Percentiles rank a stretch among this genome's conserved stretches.
Evolutionary conservation across 345 rosid genomes (phyloP).

Genomic region (Laguncularia racemosa): DNA sequence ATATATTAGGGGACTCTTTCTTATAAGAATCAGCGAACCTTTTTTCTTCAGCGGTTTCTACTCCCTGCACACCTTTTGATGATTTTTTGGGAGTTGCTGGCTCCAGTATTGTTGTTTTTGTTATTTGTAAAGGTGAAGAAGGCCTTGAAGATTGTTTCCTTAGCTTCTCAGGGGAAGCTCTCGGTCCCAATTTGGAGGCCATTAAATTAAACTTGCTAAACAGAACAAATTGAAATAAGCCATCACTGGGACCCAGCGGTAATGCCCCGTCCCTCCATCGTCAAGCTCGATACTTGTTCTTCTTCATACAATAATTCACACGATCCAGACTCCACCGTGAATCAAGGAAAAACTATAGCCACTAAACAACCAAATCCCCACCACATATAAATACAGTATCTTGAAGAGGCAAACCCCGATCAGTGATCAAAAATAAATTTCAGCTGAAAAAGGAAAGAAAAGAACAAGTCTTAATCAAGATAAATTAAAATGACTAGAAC

Average conservation of each 20-base stretch:
- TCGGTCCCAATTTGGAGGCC: conserved; percentile 47
- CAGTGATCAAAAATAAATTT: too few relatives aligned
- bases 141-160: conserved; percentile 28
- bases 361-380: too few relatives aligned
- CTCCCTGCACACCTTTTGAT: conserved; percentile 14
- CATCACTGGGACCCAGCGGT: conserved; percentile 24
- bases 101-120: conserved; percentile 32
- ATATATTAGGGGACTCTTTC: conserved; percentile 13
- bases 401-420: too few relatives aligned
- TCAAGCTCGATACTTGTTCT: conserved; percentile 1
- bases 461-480: too few relatives aligned
- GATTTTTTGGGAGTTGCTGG: conserved; percentile 16
- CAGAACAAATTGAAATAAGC: conserved; percentile 13
- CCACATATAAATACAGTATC: too few relatives aligned
- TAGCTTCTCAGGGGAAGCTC: conserved; percentile 32
- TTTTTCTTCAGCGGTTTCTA: conserved; percentile 15
- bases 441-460: too few relatives aligned
- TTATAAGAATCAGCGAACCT: conserved; percentile 14
- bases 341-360: conserved; percentile 6
- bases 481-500: too few relatives aligned
- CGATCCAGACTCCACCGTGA: conserved; percentile 13
- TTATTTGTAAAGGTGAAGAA: conserved; percentile 20
- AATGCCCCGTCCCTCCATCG: conserved; percentile 9
- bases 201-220: conserved; percentile 22
- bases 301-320: conserved; percentile 8